phyloP scores from a whole-genome alignment of 441 rosid species.

The Brassica balearica region DNA sequence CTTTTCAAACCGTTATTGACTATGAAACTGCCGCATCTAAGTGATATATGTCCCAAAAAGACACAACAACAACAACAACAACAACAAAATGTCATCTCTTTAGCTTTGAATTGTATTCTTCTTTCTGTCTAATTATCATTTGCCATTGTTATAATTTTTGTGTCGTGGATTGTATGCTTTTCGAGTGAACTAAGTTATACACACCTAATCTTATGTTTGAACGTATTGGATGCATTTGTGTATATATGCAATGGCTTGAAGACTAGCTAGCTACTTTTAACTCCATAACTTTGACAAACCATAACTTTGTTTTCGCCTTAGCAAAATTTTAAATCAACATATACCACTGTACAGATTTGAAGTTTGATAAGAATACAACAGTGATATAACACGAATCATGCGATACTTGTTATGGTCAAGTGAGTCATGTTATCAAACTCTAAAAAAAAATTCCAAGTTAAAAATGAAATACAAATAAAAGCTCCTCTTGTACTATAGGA shows the following conservation, averaged over 20 bases:
- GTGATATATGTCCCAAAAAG: slow-evolving; percentile 33
- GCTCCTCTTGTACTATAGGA: neutral
- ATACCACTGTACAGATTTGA: neutral
- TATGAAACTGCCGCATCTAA: slow-evolving; percentile 61
- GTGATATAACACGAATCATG: neutral
- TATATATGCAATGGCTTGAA: neutral
- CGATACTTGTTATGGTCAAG: neutral
- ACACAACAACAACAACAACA: neutral
- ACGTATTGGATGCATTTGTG: slow-evolving; percentile 1
- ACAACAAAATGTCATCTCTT: slow-evolving; percentile 1
- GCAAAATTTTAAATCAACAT: neutral
- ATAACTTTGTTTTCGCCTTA: neutral
- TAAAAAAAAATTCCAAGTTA: neutral
- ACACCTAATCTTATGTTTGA: slow-evolving; percentile 35
- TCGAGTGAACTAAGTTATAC: slow-evolving; percentile 39
- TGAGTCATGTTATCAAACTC: neutral
- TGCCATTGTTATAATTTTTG: slow-evolving; percentile 35
- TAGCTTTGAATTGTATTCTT: slow-evolving; percentile 24
- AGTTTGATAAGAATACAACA: neutral
- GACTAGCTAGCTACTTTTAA: slow-evolving; percentile 8
- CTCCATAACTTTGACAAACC: neutral
- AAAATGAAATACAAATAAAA: neutral
- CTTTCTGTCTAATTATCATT: slow-evolving; percentile 16
- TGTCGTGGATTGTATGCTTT: slow-evolving; percentile 35
- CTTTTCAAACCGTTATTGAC: slow-evolving; percentile 87